phyloP scores from a whole-genome alignment of 2,329 filamentous ascomycete genomes.

The Diaporthe citrichinensis region DNA sequence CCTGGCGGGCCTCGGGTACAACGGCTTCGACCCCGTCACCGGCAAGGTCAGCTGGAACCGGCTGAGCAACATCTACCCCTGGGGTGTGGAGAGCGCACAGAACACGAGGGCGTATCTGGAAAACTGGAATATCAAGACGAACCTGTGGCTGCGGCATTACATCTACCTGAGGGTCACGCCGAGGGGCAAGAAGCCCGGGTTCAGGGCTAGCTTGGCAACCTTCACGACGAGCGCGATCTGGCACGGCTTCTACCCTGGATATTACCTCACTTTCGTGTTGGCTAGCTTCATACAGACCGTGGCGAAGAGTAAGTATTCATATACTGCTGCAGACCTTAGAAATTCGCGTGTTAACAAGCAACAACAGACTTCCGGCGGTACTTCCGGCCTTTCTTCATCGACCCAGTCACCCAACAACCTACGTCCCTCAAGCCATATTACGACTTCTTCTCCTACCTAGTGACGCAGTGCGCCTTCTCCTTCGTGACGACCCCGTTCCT shows the following conservation, averaged over 20 bases:
- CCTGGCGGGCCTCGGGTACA: constrained; percentile 92
- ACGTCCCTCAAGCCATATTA: constrained; percentile 86
- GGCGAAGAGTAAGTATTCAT: constrained; percentile 83
- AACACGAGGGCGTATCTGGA: constrained; percentile 94
- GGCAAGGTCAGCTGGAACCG: constrained; percentile 92
- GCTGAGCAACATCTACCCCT: constrained; percentile 89
- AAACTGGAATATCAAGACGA: constrained; percentile 99
- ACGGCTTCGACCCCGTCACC: constrained; percentile 87
- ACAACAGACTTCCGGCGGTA: constrained; percentile 85
- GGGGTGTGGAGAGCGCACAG: constrained; percentile 89
- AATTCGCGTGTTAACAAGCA: constrained; percentile 42
- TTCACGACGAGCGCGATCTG: constrained; percentile 96
- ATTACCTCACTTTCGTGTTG: constrained; percentile 91
- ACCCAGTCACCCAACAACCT: constrained; percentile 78
- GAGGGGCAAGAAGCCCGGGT: constrained; percentile 95
- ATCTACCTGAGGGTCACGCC: constrained; percentile 96
- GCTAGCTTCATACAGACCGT: constrained; percentile 93
- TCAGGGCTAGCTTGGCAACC: constrained; percentile 92
- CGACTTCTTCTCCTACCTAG: constrained; percentile 81
- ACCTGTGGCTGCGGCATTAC: constrained; percentile 96
- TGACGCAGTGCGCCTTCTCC: constrained; percentile 85
- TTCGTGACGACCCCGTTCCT: constrained; percentile 90
- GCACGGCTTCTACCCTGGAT: constrained; percentile 98
- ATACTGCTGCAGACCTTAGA: constrained; percentile 27
- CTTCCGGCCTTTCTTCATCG: constrained; percentile 92